Evolutionary conservation across 192 early-diverging fungal species (phyloP), one percentile per base, ranked within the genome.

Genomic region (Chytriomyces sp.): DNA sequence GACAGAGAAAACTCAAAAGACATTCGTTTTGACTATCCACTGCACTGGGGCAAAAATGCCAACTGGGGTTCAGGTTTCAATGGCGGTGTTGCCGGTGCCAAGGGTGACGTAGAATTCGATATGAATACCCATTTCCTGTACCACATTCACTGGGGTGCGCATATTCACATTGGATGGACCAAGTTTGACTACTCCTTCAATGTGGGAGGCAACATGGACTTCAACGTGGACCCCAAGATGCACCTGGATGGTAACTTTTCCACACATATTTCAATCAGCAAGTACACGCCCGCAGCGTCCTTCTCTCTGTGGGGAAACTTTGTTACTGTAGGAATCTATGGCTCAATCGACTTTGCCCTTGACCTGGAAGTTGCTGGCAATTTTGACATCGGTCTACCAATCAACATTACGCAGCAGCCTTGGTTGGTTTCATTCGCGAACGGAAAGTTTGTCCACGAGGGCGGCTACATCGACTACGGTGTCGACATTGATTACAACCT

Each of bases 71-170:
- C 17, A 58, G 31, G 12, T 58, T 28, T 58, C 28, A 14, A 10
- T 22, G 25, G 14, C 12, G n/a, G n/a, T 14, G 31, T 14, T 14
- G 14, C 56, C 56, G 56, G n/a, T 14, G 56, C n/a, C 17, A 10
- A 28, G 12, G 28, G 56, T 28, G 28, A 22, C 3, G 28, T 58
- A 14, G 56, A 58, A 0, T 14, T 58, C 17, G 14, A 14, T 28
- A 22, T 58, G n/a, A 28, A 58, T 28, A 31, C 56, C 12, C n/a
- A 58, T 14, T 58, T 58, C 14, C 1, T 28, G n/a, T 22, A 28
- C 31, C 56, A 58, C n/a, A 28, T 31, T 58, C n/a, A 58, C 12
- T 58, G 56, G 56, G 56, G 25, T 58, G 28, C 28, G 56, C n/a
- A 22, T 3, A 58, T 58, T 58, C 12, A 17, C 31, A 58, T 58